Evolutionary conservation across 1,284 basidiomycete species (phyloP), one percentile per base, ranked within the genome.

Genomic region (Neolentinus lepideus): DNA sequence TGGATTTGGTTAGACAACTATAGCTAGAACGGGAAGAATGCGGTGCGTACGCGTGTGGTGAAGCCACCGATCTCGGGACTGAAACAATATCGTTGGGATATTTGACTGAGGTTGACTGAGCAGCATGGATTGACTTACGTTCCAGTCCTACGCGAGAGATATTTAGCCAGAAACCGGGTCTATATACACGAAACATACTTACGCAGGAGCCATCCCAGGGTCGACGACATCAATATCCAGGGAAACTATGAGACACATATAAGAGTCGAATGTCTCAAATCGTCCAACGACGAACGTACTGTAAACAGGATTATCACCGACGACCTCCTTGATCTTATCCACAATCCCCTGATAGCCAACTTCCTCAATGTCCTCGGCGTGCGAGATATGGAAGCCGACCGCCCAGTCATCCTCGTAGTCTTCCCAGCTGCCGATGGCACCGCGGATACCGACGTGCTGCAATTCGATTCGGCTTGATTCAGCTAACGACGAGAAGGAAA

Each of bases 201-300:
- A 70, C 67, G 71, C 73, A 60, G 73, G 73, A 0, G 73, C 73
- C 62, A 69, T 65, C 0, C 63, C 63, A 22, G 71, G 72, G 59
- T 74, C 73, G 24, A 75, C 58, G 9, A 67, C 68, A 54, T 71
- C 69, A 51, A 71, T 71, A 54, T 71, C 69, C 22, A 71, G 58
- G 1, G 67, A 62, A 56, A 67, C 68, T 70, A 54, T 22, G 29
- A 27, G 53, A 55, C 52, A 21, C 58, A 33, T 55, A 52, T 56
- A 24, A 29, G 59, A 57, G 36, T 45, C 27, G 50, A 57, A n/a
- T n/a, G n/a, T n/a, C 14, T 54, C 47, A 19, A 59, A 54, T 6
- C 36, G 19, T 3, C 25, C 8, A 25, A 26, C 8, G 14, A 22
- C n/a, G 35, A 25, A 25, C 52, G 45, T 48, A 68, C 68, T 67